Evolutionary conservation across 2,329 filamentous ascomycete species (phyloP).

Genomic region (Paramyrothecium roridum): DNA sequence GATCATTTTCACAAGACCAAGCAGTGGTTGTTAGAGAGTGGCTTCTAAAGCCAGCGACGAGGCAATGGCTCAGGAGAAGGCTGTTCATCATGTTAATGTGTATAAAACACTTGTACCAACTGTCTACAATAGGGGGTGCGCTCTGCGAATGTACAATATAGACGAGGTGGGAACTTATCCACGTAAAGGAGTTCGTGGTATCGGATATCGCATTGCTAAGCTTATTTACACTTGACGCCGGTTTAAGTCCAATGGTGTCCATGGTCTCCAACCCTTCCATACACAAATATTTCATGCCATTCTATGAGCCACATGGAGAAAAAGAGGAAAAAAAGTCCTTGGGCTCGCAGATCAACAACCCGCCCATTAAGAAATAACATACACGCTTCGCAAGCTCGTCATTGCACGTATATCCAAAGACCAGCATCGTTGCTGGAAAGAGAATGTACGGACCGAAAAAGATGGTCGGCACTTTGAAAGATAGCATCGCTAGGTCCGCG

Average conservation of each 20-base stretch:
- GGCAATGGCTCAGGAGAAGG: too few relatives aligned
- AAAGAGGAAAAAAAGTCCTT: neutral
- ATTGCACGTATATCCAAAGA: slow-evolving; percentile 6
- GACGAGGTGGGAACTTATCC: neutral
- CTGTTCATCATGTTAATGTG: neutral
- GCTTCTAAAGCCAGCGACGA: slow-evolving; percentile 24
- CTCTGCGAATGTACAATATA: neutral
- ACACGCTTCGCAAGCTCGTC: slow-evolving; percentile 16
- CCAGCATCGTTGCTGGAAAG: neutral
- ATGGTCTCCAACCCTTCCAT: neutral
- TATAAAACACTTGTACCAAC: neutral
- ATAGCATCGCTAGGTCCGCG: neutral
- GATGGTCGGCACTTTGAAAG: neutral
- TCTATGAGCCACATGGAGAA: neutral
- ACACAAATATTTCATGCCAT: neutral
- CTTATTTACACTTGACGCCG: neutral
- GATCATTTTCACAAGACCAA: slow-evolving; percentile 23
- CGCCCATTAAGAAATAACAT: slow-evolving; percentile 22
- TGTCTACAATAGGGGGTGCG: neutral
- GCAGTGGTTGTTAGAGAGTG: slow-evolving; percentile 28
- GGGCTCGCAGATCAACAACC: neutral
- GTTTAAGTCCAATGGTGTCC: neutral
- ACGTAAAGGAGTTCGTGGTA: neutral
- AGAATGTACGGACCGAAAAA: neutral
- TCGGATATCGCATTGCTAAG: neutral